Evolutionary conservation across 2,329 filamentous ascomycete species (phyloP), one percentile per base, ranked within the genome.

Genomic region (Alternaria incomplexa): DNA sequence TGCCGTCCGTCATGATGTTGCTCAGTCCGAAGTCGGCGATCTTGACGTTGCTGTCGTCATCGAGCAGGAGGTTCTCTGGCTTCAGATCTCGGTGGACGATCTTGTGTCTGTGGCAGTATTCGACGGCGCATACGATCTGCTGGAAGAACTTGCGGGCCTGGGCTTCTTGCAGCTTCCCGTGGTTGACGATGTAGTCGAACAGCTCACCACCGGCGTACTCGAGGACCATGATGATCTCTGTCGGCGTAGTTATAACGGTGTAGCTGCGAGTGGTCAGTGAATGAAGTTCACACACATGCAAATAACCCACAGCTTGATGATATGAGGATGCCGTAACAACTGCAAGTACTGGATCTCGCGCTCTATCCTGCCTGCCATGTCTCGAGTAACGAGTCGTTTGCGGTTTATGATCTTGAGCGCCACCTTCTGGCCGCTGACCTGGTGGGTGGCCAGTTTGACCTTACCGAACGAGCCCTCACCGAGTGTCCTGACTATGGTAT

Each of bases 1-100:
- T 99, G 25, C 96, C 96, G 78, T 99, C 96, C 0, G 96, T 98
- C 96, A 99, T 99, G 82, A 99, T 99, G 79, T 99, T 99, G 84
- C 95, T 98, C 61, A 99, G 85, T 61, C 96, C 96, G 72, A 99
- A 99, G 82, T 99, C 96, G 74, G 96, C 96, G 83, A 99, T 99
- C 84, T 99, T 99, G 82, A 99, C 95, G 75, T 99, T 97, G 77
- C 97, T 90, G 63, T 96, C 91, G 69, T 96, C 93, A 81, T 99
- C 96, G 55, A 99, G 89, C 46, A 99, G 87, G 52, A 99, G 83
- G 78, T 99, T 99, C 84, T 99, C 96, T 10, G 96, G 96, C 81
- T 99, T 99, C 66, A 99, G 83, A 80, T 99, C 96, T 79, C 96
- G 91, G 81, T 99, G 96, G 44, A 98, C 96, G 75, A 99, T 98